These are phyloP conservation scores for Starmerella cellae DNA, from an alignment of 805 yeast genomes.

Conservation along the genomic window DNA sequence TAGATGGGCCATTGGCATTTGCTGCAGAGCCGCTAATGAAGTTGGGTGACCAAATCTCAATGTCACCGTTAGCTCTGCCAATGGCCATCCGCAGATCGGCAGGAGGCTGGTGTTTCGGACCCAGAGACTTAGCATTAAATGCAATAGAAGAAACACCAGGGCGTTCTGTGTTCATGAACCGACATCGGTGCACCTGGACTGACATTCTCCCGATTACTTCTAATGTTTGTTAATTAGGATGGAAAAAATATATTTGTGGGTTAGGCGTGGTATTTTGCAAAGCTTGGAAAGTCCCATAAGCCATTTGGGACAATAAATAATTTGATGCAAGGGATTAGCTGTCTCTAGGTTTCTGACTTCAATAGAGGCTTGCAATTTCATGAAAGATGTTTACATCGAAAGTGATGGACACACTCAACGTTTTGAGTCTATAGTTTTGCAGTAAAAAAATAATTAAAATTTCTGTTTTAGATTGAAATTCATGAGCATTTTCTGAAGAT, in stretches of 20 bases:
- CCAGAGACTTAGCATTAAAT: slow-evolving; percentile 45
- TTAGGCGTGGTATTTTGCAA: not conserved
- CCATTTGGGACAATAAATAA: too few species aligned
- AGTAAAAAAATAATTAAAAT: too few species aligned
- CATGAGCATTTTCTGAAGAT: too few species aligned
- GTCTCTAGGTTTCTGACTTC: too few species aligned
- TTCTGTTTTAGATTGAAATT: too few species aligned
- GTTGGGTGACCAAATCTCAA: slow-evolving; percentile 88
- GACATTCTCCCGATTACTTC: too few species aligned
- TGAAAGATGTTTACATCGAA: too few species aligned
- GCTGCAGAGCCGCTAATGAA: slow-evolving; percentile 5
- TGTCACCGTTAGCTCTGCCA: slow-evolving; percentile 87
- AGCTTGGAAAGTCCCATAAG: too few species aligned
- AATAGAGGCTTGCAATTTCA: too few species aligned
- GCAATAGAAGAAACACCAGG: slow-evolving; percentile 70
- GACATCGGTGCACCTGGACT: slow-evolving; percentile 78
- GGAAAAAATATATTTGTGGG: not conserved
- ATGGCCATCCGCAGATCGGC: slow-evolving; percentile 64
- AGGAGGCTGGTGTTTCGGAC: slow-evolving; percentile 34
- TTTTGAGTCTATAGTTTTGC: too few species aligned
- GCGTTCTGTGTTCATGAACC: slow-evolving; percentile 81
- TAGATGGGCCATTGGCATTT: not conserved
- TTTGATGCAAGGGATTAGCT: too few species aligned
- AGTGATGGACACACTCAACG: too few species aligned
- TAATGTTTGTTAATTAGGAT: not conserved